Evolutionary conservation across 768 basidiomycete species (phyloP), one percentile per base, ranked within the genome.

Genomic region (Amylocystis lapponica): DNA sequence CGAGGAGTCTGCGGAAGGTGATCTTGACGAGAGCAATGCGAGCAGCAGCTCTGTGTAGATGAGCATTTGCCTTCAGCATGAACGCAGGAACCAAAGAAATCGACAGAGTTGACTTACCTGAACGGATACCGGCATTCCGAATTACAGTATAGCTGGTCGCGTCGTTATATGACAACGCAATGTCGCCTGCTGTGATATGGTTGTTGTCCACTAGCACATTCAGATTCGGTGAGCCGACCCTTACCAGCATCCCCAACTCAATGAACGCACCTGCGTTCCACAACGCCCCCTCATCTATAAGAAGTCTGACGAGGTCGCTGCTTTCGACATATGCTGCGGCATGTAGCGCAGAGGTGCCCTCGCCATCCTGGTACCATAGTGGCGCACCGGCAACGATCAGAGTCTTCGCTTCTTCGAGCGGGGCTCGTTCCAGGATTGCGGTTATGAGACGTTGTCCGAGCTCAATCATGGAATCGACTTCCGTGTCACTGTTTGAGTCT

Each of bases 81-180:
- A 43, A 36, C 17, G 23, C 26, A 27, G 14, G 35, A 48, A n/a
- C n/a, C n/a, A 33, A 33, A 40, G 32, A 44, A 10, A 38, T 27
- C 38, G 46, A 53, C 22, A 38, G 47, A 41, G 49, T 41, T 22
- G 60, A 64, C 70, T 56, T 49, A 89, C 94, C 93, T 65, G 86
- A 75, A 45, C 95, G 81, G 46, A 98, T 81, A 7, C 95, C 96
- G 43, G 95, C 88, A 65, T 95, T 84, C n/a, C 90, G 78, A 36
- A 99, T 86, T 39, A 79, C 56, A 17, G 68, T 75, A 62, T 97
- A 98, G 13, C 82, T 82, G 29, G 67, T 66, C 43, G 69, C 65
- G 53, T 93, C 76, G 53, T 95, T 94, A 62, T 86, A 74, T 7
- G 92, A 95, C 23, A 92, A 68, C 10, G 92, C 86, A 39, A 98